Evolutionary conservation across 2,329 filamentous ascomycete species (phyloP), one percentile per base, ranked within the genome.

Genomic region (Botrytis paeoniae): DNA sequence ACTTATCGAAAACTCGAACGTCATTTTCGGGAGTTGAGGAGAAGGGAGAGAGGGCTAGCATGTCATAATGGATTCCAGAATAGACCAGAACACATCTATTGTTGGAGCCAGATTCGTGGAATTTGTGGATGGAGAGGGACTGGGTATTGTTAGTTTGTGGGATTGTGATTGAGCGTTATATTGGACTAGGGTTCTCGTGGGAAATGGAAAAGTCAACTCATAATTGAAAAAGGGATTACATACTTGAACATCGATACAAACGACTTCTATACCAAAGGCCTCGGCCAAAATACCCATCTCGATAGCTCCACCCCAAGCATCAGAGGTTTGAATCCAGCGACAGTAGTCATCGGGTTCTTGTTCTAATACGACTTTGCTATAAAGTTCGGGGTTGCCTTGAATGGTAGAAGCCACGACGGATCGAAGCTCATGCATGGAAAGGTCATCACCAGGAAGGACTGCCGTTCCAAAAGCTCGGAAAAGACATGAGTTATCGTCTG

Each of bases 401-500:
- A 98, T 98, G 66, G 89, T 89, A 69, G 92, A 89, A 2, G 93
- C 94, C 32, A 97, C 91, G 75, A 97, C 86, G 22, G 88, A 90
- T 72, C 95, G 90, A 29, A 98, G 85, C 78, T 92, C 91, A 0
- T 86, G 88, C 89, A 93, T 92, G 14, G 86, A 85, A 75, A 91
- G 89, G 77, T 92, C 86, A 2, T 85, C 85, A 45, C 89, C 79
- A 62, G 79, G 80, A 39, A 93, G 88, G n/a, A 97, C 86, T 4
- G 92, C 92, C 71, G 91, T 92, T 25, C 93, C 93, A 64, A 98
- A 90, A 0, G 95, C 95, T 41, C 94, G 92, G 82, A 98, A 98
- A 79, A 98, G 90, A 83, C 95, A 98, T 73, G 91, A 94, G 82
- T 98, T 98, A 82, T 98, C 95, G 80, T 98, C 95, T 7, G 95